Conservation (phyloP, 805 yeast species). For the Metschnikowia drakensbergensis region DNA sequence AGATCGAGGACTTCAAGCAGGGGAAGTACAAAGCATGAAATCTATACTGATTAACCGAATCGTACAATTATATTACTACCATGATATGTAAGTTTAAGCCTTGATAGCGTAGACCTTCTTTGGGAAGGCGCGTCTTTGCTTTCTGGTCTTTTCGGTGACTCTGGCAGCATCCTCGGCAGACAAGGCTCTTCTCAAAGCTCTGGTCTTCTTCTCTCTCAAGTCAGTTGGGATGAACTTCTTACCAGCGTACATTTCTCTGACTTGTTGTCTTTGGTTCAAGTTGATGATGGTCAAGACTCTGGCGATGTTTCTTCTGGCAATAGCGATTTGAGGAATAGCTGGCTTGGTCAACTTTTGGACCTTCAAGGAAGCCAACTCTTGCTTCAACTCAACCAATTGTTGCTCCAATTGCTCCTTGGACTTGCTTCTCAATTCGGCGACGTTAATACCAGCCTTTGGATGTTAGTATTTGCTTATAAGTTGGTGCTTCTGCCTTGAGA, state of each 20-base stretch:
- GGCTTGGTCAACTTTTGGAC: conserved; percentile 93
- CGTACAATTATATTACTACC: conserved; percentile 22
- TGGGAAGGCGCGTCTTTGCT: conserved; percentile 95
- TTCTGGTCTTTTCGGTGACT: conserved; percentile 84
- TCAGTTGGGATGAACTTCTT: conserved; percentile 97
- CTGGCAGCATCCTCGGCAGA: conserved; percentile 79
- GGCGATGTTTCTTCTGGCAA: conserved; percentile 98
- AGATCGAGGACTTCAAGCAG: conserved; percentile 54
- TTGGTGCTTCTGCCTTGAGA: neutral
- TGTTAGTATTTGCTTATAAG: conserved; percentile 20
- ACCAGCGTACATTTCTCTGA: conserved; percentile 91
- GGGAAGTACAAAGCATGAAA: conserved; percentile 24
- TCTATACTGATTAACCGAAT: conserved; percentile 8
- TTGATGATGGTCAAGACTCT: conserved; percentile 95
- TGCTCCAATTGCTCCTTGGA: conserved; percentile 94
- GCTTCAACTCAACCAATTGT: conserved; percentile 93
- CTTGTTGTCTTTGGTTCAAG: conserved; percentile 93
- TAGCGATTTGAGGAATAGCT: conserved; percentile 92
- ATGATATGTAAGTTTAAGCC: conserved; percentile 58
- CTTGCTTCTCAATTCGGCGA: conserved; percentile 95
- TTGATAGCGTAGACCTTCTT: conserved; percentile 97
- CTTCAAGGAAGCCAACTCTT: conserved; percentile 92
- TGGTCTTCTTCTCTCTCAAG: conserved; percentile 98
- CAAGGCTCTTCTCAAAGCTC: conserved; percentile 98
- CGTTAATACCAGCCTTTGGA: conserved; percentile 78